Evolutionary conservation across 768 basidiomycete species (phyloP), one percentile per base, ranked within the genome.

Genomic region (Termitomyces sp.): DNA sequence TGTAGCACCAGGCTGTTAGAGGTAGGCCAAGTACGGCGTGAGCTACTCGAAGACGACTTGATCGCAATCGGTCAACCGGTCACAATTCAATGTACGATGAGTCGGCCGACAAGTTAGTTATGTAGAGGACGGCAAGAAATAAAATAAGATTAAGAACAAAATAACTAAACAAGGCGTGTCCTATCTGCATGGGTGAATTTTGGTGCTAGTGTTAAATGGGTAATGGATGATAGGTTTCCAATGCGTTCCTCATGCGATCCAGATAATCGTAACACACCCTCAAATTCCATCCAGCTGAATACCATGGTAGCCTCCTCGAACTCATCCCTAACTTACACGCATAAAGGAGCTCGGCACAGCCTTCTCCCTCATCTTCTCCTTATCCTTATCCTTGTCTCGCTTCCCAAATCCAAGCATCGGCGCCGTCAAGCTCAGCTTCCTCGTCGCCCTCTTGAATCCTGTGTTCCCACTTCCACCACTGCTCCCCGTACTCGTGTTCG

Each of bases 361-460:
- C 62, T 61, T 66, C 59, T 64, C 63, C 61, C 45, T 63, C 60
- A 38, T 33, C 59, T 40, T 67, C 63, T 69, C 63, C 66, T 48
- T 75, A 24, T 79, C 78, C 65, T 75, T 79, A 24, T 78, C 75
- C 68, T 81, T 85, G 57, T 87, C 84, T 66, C 75, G 79, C 73
- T 74, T 82, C 71, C 79, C 81, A 75, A 79, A 82, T 69, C 79
- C 79, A 63, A 90, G 82, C 53, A 85, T 84, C 53, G 86, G 84
- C 54, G 82, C 79, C 24, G 81, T 81, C 59, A 91, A 70, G 70
- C 90, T 92, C 73, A 92, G 72, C 75, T 92, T 91, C 58, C 89
- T 78, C 67, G 76, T 80, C 61, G 84, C 76, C 45, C 76, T 74
- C 68, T 75, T 82, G 59, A 75, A 63, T n/a, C 67, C 55, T 6